These are phyloP conservation scores for Scheffersomyces stipitis DNA, from an alignment of 805 yeast species.

Conservation along the genomic window DNA sequence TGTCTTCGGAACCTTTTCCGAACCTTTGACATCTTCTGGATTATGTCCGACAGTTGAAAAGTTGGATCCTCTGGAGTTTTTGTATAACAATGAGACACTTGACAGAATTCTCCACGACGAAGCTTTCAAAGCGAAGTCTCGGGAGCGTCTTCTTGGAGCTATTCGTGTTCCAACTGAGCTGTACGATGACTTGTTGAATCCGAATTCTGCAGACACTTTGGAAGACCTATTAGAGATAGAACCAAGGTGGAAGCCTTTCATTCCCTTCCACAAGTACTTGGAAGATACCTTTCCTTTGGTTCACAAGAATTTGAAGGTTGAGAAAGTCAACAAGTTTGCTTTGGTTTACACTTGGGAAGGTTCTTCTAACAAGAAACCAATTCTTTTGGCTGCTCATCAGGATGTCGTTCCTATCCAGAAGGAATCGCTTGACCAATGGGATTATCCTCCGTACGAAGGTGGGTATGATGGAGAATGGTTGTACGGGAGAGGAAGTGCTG, in stretches of 20 bases:
- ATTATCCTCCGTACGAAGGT: conserved; percentile 38
- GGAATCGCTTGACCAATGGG: conserved; percentile 40
- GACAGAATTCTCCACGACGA: conserved; percentile 26
- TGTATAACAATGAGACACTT: conserved; percentile 21
- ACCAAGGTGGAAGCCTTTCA: conserved; percentile 14
- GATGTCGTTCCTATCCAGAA: conserved; percentile 44
- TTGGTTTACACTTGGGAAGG: conserved; percentile 42
- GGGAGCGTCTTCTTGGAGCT: conserved; percentile 24
- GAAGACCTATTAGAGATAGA: conserved; percentile 25
- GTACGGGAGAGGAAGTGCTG: conserved; percentile 37
- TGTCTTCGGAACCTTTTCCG: no score
- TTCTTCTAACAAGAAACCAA: conserved; percentile 29
- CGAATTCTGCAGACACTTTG: conserved; percentile 20
- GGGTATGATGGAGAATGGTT: conserved; percentile 29
- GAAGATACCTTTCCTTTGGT: conserved; percentile 33
- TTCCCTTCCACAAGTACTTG: conserved; percentile 29
- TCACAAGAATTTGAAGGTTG: conserved; percentile 31
- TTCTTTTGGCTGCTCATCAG: conserved; percentile 39
- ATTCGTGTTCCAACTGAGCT: conserved; percentile 31
- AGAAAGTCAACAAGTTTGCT: conserved; percentile 35
- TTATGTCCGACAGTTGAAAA: conserved; percentile 37
- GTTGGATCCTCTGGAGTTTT: conserved; percentile 22
- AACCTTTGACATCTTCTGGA: no score
- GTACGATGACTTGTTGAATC: conserved; percentile 31
- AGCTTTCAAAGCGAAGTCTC: conserved; percentile 20